A percentile compares a stretch with the other conserved stretches of the same genome.
Evolutionary conservation across 306 rosid species (phyloP).

Genomic region (Quercus alba): DNA sequence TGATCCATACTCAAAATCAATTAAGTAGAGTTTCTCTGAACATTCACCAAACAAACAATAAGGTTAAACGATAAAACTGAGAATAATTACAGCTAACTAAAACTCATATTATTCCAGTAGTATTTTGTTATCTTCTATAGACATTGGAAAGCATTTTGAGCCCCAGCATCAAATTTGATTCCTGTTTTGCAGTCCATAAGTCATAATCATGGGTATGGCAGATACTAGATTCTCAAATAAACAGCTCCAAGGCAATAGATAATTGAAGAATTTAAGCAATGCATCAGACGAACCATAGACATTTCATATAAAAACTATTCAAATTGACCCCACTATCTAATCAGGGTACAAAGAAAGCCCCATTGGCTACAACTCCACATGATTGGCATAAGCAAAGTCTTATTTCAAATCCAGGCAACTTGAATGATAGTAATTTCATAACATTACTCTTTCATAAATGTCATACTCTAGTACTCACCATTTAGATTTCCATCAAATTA

Average conservation of each 20-base stretch:
- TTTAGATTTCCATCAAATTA: slow-evolving; percentile 8
- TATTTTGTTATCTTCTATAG: neutral
- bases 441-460: neutral
- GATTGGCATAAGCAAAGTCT: neutral
- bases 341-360: neutral
- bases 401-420: neutral
- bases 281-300: neutral
- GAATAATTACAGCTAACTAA: slow-evolving; percentile 13
- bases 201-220: neutral
- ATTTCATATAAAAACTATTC: slow-evolving; percentile 4
- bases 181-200: neutral
- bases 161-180: neutral
- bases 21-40: slow-evolving; percentile 79
- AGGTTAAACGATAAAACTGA: slow-evolving; percentile 16
- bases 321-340: slow-evolving; percentile 1
- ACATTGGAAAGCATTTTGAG: neutral
- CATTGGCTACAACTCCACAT: slow-evolving; percentile 5
- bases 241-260: slow-evolving; percentile 16
- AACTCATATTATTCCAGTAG: slow-evolving; percentile 15
- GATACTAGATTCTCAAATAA: slow-evolving; percentile 1
- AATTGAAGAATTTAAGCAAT: slow-evolving; percentile 5
- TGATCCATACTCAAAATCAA: slow-evolving; percentile 95
- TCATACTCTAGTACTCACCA: slow-evolving; percentile 2
- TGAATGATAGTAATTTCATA: neutral
- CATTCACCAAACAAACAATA: slow-evolving; percentile 26